phyloP scores from a whole-genome alignment of 2,329 filamentous ascomycete species.

The Fusarium pseudonygamai region DNA sequence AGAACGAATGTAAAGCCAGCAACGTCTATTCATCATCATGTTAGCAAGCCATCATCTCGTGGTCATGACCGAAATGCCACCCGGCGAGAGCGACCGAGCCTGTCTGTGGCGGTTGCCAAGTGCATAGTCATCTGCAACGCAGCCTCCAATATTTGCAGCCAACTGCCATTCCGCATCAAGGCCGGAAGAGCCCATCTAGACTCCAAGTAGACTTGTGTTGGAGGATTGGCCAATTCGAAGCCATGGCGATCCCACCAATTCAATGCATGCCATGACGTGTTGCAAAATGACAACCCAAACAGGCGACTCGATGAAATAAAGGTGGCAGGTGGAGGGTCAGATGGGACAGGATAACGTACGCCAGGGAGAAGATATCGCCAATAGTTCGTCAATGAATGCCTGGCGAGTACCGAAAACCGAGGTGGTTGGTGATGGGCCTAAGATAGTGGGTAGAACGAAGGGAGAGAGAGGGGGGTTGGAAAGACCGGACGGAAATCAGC shows the following conservation, averaged over 20 bases:
- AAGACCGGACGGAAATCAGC: conserved; percentile 53
- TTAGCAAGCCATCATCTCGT: conserved; percentile 29
- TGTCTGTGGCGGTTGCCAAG: conserved; percentile 8
- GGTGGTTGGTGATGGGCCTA: conserved; percentile 34
- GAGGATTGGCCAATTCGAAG: conserved; percentile 22
- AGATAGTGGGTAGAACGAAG: conserved; percentile 33
- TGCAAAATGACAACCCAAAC: conserved; percentile 27
- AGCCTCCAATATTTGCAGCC: conserved; percentile 33
- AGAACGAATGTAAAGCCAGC: conserved; percentile 33
- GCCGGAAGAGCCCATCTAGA: conserved; percentile 19
- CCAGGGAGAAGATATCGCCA: conserved; percentile 44
- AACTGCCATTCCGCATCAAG: conserved; percentile 35
- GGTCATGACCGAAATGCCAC: conserved; percentile 1
- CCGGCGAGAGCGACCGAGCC: conserved; percentile 15
- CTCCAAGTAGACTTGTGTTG: neutral
- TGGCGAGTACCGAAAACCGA: conserved; percentile 31
- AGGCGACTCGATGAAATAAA: conserved; percentile 19
- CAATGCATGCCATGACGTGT: conserved; percentile 37
- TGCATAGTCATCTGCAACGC: conserved; percentile 18
- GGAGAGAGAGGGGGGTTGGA: conserved; percentile 37
- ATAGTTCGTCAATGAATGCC: conserved; percentile 40
- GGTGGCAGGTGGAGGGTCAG: conserved; percentile 38
- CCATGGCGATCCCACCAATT: conserved; percentile 27
- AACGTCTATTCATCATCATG: conserved; percentile 34
- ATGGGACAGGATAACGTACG: conserved; percentile 37